Evolutionary conservation across 352 stramenopile species (phyloP), one percentile per base, ranked within the genome.

Genomic region (Phytophthora brassicae): DNA sequence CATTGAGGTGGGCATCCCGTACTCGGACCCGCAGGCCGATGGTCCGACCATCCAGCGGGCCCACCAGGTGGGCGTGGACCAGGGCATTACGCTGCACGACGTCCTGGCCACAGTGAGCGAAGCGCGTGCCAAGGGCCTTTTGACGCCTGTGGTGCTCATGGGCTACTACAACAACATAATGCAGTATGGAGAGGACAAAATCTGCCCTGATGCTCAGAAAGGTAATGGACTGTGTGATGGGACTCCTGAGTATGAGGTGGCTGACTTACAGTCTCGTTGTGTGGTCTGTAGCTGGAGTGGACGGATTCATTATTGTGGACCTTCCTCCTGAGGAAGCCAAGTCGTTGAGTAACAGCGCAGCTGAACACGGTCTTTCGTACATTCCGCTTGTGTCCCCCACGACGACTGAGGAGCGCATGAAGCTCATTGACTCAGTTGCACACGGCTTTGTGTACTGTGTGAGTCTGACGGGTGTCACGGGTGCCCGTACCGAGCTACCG

Each of bases 251-350:
- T 38, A 24, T 29, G 14, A 36, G n/a, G n/a, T 55, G n/a, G n/a
- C 33, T n/a, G 24, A 23, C 23, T 49, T 20, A 57, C 38, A 50
- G 20, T 33, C 26, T 31, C 17, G 19, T 47, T 68, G 44, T 4
- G 17, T 7, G 7, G 8, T 56, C 17, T 62, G 49, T 60, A 80
- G 87, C 88, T 61, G 96, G 95, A 17, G 94, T 96, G 23, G 94
- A 99, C 74, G 97, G 97, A 46, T 99, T 99, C 64, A 99, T 99
- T 70, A 92, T 99, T 28, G 97, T 99, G 9, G 97, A 99, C 79
- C 67, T 99, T 47, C 95, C 96, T 41, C 96, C 96, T 28, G 96
- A 99, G 68, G 97, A 99, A 71, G 96, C 87, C 14, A 81, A 85
- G 29, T 72, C 80, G 6, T 82, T 99, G 35, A 97, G 96, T 63